These are phyloP conservation scores for Eimeria falciformis DNA, from an alignment of 169 alveolate species.

Conservation along the genomic window DNA sequence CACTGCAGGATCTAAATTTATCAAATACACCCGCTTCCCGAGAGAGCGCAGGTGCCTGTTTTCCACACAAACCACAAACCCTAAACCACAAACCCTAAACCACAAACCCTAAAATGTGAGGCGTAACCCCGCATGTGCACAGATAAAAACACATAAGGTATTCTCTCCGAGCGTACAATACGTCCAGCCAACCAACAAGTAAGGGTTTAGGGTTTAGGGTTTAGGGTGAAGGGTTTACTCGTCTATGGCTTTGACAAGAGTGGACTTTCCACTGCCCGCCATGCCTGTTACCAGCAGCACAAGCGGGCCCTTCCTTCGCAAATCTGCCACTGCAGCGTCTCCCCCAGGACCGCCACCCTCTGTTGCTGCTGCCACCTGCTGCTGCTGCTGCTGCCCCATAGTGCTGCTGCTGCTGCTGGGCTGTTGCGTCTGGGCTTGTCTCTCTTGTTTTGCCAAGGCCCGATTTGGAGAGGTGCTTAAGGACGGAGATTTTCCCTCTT, in stretches of 20 bases:
- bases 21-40: conserved; percentile 93
- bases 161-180: no score
- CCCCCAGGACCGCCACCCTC: not conserved
- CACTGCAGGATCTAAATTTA: conserved; percentile 99
- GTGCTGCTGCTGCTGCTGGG: not conserved
- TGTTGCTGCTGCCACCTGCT: not conserved
- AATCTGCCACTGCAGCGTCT: not conserved
- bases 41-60: not conserved
- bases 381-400: not conserved
- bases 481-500: not conserved
- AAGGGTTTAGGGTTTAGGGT: not conserved
- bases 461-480: not conserved
- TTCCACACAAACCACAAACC: not conserved
- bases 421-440: not conserved
- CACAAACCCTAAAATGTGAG: not conserved
- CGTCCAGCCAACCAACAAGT: no score
- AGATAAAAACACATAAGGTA: no score
- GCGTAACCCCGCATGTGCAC: no score
- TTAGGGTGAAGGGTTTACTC: not conserved
- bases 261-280: conserved; percentile 83
- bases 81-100: not conserved
- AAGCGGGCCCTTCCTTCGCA: not conserved
- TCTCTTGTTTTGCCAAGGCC: not conserved
- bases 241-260: conserved; percentile 70
- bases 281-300: conserved; percentile 68